Evolutionary conservation across 371 early-diverging fungal genomes (phyloP), one percentile per base, ranked within the genome.

Genomic region (Mucor circinelloides): DNA sequence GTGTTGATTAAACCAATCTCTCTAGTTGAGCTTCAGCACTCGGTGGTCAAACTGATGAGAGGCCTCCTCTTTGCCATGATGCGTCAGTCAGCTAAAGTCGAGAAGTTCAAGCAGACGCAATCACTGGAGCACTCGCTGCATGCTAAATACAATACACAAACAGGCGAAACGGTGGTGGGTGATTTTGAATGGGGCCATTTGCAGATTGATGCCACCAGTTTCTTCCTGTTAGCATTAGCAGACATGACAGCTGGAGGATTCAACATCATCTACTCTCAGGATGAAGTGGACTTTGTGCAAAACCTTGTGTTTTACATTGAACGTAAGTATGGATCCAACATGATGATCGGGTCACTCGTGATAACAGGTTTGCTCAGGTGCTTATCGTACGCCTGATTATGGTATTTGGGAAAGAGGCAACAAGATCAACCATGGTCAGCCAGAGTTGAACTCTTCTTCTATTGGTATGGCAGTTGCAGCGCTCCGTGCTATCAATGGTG

Each of bases 381-480:
- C 85, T 34, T 84, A 88, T 73, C 84, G 92, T 58, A 95, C 94
- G 0, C 95, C 95, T 3, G 96, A 96, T 64, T 95, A 91, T 75
- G 95, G 95, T 54, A 91, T 93, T 60, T 94, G 96, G 96, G 96
- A 96, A 72, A 83, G 96, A 44, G 96, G 96, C 58, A 91, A 94
- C 79, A 96, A 96, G 76, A 86, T 88, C 58, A 96, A 96, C 72
- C 94, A 94, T 74, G 96, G 95, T 19, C 81, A 88, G 55, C 93
- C 95, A 3, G 96, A 96, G 74, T 69, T 96, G 60, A 96, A 96
- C 68, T 91, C 92, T 1, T 94, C 94, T 0, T 90, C 91, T 15
- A 93, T 96, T 55, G 96, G 96, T 56, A 96, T 96, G 93, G 94
- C 88, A 6, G 90, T 92, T 2, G 95, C 95, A 17, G 96, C 96